phyloP scores from a whole-genome alignment of 1,284 basidiomycete genomes.

The Phellinidium pouzarii region DNA sequence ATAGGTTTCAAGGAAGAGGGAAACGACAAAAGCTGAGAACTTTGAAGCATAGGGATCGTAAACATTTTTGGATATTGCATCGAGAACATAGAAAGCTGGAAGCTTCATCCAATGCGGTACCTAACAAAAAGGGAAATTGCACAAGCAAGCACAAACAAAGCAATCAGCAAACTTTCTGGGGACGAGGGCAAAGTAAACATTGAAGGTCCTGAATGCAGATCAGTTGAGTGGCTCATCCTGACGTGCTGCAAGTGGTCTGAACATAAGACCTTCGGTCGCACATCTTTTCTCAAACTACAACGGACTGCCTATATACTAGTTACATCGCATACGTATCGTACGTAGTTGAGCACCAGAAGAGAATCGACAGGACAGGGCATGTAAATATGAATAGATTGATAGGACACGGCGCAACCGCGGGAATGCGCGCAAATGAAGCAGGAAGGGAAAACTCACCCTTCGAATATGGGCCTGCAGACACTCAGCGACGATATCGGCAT shows the following conservation, averaged over 20 bases:
- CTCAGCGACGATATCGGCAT: slow-evolving; percentile 75
- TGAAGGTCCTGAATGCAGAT: no score
- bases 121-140: slow-evolving; percentile 40
- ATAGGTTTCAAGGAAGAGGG: slow-evolving; percentile 81
- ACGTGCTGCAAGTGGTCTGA: slow-evolving; percentile 27
- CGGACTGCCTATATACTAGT: slow-evolving; percentile 28
- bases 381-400: not conserved
- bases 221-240: slow-evolving; percentile 18
- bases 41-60: slow-evolving; percentile 82
- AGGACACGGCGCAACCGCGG: not conserved
- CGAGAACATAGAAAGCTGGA: slow-evolving; percentile 90
- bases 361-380: not conserved
- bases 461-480: slow-evolving; percentile 86
- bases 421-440: slow-evolving; percentile 18
- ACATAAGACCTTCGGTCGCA: slow-evolving; percentile 23
- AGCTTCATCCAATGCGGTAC: slow-evolving; percentile 90
- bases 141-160: slow-evolving; percentile 21
- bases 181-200: not conserved
- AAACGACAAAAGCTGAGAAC: slow-evolving; percentile 71
- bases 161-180: slow-evolving; percentile 11
- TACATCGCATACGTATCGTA: slow-evolving; percentile 25
- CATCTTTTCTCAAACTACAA: slow-evolving; percentile 36
- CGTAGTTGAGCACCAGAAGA: slow-evolving; percentile 8
- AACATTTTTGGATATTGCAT: slow-evolving; percentile 94
- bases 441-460: slow-evolving; percentile 56